Evolutionary conservation across 805 yeast species (phyloP).

Genomic region (Cyberlindnera mrakii): DNA sequence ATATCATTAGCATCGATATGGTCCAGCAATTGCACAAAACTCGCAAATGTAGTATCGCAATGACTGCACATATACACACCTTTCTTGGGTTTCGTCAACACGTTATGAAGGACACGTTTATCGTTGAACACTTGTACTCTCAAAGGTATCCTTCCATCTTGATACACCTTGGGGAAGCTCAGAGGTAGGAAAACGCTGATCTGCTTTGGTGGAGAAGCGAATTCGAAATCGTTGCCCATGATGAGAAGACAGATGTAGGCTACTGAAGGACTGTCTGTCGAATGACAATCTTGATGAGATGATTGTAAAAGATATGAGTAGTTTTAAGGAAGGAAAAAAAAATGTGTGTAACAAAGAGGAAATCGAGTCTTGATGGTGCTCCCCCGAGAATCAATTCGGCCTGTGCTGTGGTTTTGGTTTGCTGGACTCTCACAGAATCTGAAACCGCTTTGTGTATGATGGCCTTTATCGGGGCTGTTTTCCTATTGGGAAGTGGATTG

Average conservation of each 20-base stretch:
- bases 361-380: too few species aligned
- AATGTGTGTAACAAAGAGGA: too few species aligned
- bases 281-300: too few species aligned
- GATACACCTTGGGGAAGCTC: constrained; percentile 21
- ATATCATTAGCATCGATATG: constrained; percentile 30
- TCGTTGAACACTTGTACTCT: constrained; percentile 26
- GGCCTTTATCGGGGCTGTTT: too few species aligned
- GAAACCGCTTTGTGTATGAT: too few species aligned
- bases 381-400: too few species aligned
- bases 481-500: too few species aligned
- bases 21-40: constrained; percentile 27
- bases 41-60: constrained; percentile 27
- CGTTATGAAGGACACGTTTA: constrained; percentile 24
- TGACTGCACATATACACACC: constrained; percentile 34
- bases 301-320: too few species aligned
- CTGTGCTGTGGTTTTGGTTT: too few species aligned
- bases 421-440: too few species aligned
- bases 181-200: constrained; percentile 17
- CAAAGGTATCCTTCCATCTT: constrained; percentile 20
- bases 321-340: too few species aligned
- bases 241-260: not conserved
- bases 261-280: not conserved
- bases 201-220: not conserved
- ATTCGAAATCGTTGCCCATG: not conserved
- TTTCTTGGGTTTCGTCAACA: constrained; percentile 27